Conservation (phyloP, 2,329 filamentous ascomycete genomes). For the Fusarium sp. region DNA sequence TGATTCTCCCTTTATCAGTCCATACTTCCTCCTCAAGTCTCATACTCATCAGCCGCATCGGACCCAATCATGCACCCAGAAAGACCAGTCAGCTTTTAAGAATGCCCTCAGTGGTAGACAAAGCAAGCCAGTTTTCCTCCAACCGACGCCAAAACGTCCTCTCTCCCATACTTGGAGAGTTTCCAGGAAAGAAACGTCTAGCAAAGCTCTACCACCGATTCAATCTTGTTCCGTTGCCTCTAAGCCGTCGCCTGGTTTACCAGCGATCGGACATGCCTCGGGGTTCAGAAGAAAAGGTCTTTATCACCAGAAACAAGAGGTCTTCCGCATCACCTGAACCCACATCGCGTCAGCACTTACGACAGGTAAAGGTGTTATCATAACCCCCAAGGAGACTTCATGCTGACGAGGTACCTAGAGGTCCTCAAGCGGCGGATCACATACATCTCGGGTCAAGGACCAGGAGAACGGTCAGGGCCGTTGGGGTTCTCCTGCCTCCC, state of each 20-base stretch:
- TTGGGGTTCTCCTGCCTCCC: constrained; percentile 36
- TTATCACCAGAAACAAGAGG: constrained; percentile 35
- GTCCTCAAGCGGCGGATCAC: constrained; percentile 12
- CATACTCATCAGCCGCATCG: background rate
- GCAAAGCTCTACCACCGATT: constrained; percentile 19
- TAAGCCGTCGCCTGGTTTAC: constrained; percentile 39
- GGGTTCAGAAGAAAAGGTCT: constrained; percentile 36
- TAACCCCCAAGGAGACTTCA: too few relatives aligned
- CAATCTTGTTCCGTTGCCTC: constrained; percentile 23
- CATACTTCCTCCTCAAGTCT: background rate
- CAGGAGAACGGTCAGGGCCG: constrained; percentile 40
- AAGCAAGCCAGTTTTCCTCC: constrained; percentile 41
- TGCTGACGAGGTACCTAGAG: constrained; percentile 14
- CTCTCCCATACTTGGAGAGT: constrained; percentile 6
- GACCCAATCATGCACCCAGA: constrained; percentile 30
- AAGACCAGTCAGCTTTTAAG: constrained; percentile 26
- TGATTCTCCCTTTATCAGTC: background rate
- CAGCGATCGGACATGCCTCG: constrained; percentile 43
- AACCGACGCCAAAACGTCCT: constrained; percentile 18
- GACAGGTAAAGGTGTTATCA: constrained; percentile 8
- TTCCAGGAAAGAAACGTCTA: constrained; percentile 15
- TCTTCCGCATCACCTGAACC: constrained; percentile 31
- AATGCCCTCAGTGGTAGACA: constrained; percentile 45
- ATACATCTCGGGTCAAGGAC: constrained; percentile 25
- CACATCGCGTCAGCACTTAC: constrained; percentile 1